Base-by-base conservation (phyloP, 1,284 basidiomycete species). In the Trichosporon ovoides region DNA sequence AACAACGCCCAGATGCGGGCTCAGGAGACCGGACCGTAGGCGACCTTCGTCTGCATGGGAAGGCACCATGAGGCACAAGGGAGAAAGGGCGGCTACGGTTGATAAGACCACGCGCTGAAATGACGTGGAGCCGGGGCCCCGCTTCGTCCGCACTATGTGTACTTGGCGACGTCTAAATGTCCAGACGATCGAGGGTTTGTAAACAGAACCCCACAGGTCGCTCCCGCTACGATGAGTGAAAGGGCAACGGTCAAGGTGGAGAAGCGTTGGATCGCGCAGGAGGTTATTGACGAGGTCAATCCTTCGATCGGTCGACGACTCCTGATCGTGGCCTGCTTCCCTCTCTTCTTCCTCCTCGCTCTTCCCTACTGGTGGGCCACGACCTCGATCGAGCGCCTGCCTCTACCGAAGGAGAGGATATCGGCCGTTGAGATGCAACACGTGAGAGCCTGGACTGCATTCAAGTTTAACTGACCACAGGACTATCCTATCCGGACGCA, bases 301-400 rank as follows among this genome's bases (percentile, higher is more conserved):
- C 69, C 70, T 18, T 56, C 71, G 1, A 43, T 38, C 2, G 51
- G 20, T 10, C 49, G 58, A 12, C 63, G 72, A 6, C 50, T 73
- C 31, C 43, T 66, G 9, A 66, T 69, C 24, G 59, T 91, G 57
- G 74, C 81, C 6, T 83, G 87, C 0, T 94, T 93, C 73, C 90
- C 90, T 82, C 60, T 82, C 31, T 78, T 90, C 34, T 80, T 93
- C 20, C 62, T 92, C 20, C 76, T 89, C 7, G 85, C 86, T 1
- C 58, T 90, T 18, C 92, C 92, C 4, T 81, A 89, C 48, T 96
- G 92, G 92, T 95, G 89, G 89, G 81, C 80, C 49, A 86, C 88
- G 20, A 95, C 92, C 3, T 88, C 87, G 61, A 92, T 95, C 38
- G 83, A 91, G 71, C 83, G 91, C 31, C 81, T 88, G 14, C 79